Percentiles rank a stretch among this genome's conserved stretches.
These are phyloP conservation scores for Thalassiosira gravida DNA, from an alignment of 352 stramenopile species.

Conservation along the genomic window DNA sequence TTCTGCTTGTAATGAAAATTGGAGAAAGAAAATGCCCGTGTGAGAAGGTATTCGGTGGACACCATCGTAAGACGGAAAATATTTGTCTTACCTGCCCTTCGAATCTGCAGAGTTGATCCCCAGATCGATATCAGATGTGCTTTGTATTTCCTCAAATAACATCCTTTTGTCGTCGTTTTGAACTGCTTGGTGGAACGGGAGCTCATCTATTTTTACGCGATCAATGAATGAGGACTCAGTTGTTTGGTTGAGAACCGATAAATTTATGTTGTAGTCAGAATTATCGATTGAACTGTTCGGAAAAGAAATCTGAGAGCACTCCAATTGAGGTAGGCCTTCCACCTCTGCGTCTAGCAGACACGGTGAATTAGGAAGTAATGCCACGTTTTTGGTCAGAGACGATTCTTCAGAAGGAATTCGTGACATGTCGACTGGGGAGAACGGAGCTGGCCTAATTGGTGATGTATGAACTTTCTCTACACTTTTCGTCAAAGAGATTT, in stretches of 20 bases:
- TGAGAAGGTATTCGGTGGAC: too few species aligned
- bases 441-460: constrained; percentile 9
- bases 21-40: too few species aligned
- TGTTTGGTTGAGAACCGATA: constrained; percentile 21
- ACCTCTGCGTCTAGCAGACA: constrained; percentile 56
- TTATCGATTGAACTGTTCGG: constrained; percentile 33
- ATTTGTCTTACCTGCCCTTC: constrained; percentile 36
- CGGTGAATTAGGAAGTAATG: constrained; percentile 15
- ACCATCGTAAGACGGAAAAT: constrained; percentile 21
- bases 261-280: constrained; percentile 7
- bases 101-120: constrained; percentile 55
- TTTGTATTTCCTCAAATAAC: constrained; percentile 48
- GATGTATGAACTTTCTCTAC: constrained; percentile 13
- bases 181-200: constrained; percentile 49
- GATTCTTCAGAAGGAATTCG: constrained; percentile 3
- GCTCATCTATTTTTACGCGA: constrained; percentile 22
- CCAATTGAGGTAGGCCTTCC: constrained; percentile 38
- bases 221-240: constrained; percentile 37
- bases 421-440: constrained; percentile 19
- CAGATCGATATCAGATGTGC: constrained; percentile 40
- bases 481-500: constrained; percentile 22
- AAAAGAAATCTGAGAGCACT: constrained; percentile 38
- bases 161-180: constrained; percentile 50
- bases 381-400: constrained; percentile 17
- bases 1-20: too few species aligned